Base-by-base conservation (phyloP, 495 filamentous ascomycete species). In the Platismatia glauca region DNA sequence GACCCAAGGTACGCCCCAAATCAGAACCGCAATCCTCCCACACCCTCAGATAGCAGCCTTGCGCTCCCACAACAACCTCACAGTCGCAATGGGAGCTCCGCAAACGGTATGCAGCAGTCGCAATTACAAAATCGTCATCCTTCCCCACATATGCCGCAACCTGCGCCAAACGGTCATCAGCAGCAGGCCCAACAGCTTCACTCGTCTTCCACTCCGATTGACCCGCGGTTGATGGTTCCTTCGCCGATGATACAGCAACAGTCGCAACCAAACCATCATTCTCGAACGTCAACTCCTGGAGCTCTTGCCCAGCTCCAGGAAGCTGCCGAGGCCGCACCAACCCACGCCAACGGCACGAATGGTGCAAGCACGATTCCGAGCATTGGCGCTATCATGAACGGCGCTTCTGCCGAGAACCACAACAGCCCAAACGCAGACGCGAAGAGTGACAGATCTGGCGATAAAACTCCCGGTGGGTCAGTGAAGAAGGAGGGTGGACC, bases 331-430 rank as follows among this genome's bases (percentile, higher is more conserved):
- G 31, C 37, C 22, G 13, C 34, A 31, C 58, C 43, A 33, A 56
- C 13, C 31, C 33, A 56, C 8, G 55, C 33, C 15, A 66, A 66
- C 37, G 68, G 66, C 24, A 58, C 61, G 16, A 59, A 65, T 4
- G 52, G 59, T 9, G 73, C 71, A 33, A 72, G 72, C 35, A 74
- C 71, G 4, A 80, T 85, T 20, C 82, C 82, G 7, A 81, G 77
- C 46, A 81, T 85, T 37, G 74, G 71, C 5, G 67, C 79, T 7
- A 58, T 85, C 27, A 79, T 85, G 68, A 83, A 78, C 69, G 78
- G 73, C 53, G 65, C 74, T n/a, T 72, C 74, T n/a, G 35, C 61
- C 20, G 60, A 67, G 50, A 64, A 50, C 41, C 46, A 35, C 41
- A 64, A 55, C 35, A 61, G 50, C 34, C 61, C 61, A 57, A 63